phyloP scores from a whole-genome alignment of 2,329 filamentous ascomycete species.

The Lachnellula cervina region DNA sequence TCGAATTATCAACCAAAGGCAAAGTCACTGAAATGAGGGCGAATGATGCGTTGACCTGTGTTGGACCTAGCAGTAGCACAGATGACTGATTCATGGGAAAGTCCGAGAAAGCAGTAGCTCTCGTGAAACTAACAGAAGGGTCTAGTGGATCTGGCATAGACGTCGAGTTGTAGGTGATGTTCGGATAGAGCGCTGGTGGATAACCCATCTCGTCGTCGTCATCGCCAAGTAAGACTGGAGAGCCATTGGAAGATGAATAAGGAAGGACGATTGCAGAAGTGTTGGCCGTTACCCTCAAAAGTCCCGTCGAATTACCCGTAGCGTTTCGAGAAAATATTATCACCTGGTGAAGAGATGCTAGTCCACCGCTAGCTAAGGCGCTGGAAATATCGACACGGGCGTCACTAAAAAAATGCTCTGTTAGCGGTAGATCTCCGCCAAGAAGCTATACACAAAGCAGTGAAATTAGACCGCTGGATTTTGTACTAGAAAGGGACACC shows the following conservation, averaged over 20 bases:
- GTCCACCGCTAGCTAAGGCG: constrained; percentile 56
- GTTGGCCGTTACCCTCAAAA: constrained; percentile 61
- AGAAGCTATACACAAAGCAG: background rate
- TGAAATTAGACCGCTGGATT: background rate
- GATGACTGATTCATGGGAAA: constrained; percentile 39
- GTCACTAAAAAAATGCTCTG: constrained; percentile 11
- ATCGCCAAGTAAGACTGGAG: constrained; percentile 51
- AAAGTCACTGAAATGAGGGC: constrained; percentile 77
- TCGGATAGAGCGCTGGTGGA: constrained; percentile 69
- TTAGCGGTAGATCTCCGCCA: background rate
- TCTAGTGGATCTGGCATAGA: constrained; percentile 23
- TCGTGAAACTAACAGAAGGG: constrained; percentile 18
- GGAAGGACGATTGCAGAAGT: constrained; percentile 56
- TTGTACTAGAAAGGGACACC: background rate
- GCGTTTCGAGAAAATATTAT: constrained; percentile 67
- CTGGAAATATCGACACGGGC: constrained; percentile 63
- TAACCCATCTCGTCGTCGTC: constrained; percentile 55
- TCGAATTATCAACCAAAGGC: constrained; percentile 66
- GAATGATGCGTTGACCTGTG: constrained; percentile 59
- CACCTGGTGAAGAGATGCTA: constrained; percentile 58
- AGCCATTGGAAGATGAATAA: constrained; percentile 51
- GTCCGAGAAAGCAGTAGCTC: constrained; percentile 25
- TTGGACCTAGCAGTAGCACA: constrained; percentile 71
- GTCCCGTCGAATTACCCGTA: constrained; percentile 49
- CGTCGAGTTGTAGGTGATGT: constrained; percentile 57